Percentiles rank a stretch among this genome's conserved stretches.
phyloP scores from a whole-genome alignment of 306 rosid genomes.

The Glycyrrhiza uralensis region DNA sequence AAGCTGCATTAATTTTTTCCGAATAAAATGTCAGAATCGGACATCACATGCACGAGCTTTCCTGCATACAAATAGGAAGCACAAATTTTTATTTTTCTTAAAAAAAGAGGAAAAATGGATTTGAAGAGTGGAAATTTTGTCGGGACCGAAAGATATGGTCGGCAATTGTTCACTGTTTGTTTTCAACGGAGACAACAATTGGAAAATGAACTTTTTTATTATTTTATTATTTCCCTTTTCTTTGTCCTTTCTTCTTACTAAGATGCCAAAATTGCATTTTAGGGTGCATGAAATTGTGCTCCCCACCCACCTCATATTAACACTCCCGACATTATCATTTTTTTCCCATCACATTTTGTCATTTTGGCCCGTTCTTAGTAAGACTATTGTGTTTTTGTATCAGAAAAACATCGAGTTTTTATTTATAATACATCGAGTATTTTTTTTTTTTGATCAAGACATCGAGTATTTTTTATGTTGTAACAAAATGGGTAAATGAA shows the following conservation, averaged over 20 bases:
- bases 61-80: constrained; percentile 21
- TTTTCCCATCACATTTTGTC: constrained; percentile 5
- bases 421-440: no score
- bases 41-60: constrained; percentile 27
- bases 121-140: constrained; percentile 12
- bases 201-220: not conserved
- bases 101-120: not conserved
- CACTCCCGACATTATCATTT: not conserved
- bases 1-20: constrained; percentile 14
- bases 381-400: no score
- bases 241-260: constrained; percentile 14
- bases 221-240: not conserved
- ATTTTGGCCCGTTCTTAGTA: no score
- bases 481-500: no score
- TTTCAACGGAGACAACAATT: constrained; percentile 2
- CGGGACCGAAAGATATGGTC: constrained; percentile 21
- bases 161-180: not conserved
- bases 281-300: constrained; percentile 11
- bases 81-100: not conserved
- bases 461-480: no score
- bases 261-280: constrained; percentile 9
- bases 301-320: constrained; percentile 18
- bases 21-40: constrained; percentile 19
- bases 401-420: no score
- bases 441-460: no score